Base-by-base conservation (phyloP, 2,329 filamentous ascomycete species). In the Penicillium sp. region DNA sequence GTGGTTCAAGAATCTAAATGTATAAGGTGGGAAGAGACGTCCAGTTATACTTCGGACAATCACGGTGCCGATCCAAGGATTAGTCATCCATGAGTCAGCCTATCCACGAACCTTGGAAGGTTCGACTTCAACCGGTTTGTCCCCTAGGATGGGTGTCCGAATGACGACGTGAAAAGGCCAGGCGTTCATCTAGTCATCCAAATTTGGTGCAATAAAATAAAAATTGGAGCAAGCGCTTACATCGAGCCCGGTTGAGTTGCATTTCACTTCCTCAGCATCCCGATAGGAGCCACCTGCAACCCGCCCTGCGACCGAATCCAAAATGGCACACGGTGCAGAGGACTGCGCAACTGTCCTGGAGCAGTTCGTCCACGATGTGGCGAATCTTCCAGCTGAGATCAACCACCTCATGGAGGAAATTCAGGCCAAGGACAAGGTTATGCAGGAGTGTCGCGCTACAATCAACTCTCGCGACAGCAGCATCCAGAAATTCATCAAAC, bases 351-450 rank as follows among this genome's bases (percentile, higher is more conserved):
- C 83, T 8, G 83, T 87, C 16, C 72, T 88, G 45, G 85, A 88
- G 68, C 83, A 86, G 66, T 88, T 87, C 65, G 81, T 86, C 25
- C 84, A 88, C 66, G 85, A 88, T 79, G 83, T 75, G 44, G 78
- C 78, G 21, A 87, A 87, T 60, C 73, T 87, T 16, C 85, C 85
- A 0, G 84, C 83, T 2, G 85, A 88, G 67, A 84, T 88, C 47
- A 83, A 80, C 10, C 85, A 87, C 74, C 74, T 88, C 55, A 84
- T 87, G 70, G 85, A 88, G 65, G 85, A 88, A 65, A 85, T 87
- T 43, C 81, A 85, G 64, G 85, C 84, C 59, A 88, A 88, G 67
- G 85, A 88, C 63, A 79, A 81, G 55, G 78, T 81, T 48, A 84
- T 87, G 53, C 79, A 83, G 61, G 83, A 86, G 55, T 81, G 80